Conservation (phyloP, 345 rosid species). For the Pugionium dolabratum region DNA sequence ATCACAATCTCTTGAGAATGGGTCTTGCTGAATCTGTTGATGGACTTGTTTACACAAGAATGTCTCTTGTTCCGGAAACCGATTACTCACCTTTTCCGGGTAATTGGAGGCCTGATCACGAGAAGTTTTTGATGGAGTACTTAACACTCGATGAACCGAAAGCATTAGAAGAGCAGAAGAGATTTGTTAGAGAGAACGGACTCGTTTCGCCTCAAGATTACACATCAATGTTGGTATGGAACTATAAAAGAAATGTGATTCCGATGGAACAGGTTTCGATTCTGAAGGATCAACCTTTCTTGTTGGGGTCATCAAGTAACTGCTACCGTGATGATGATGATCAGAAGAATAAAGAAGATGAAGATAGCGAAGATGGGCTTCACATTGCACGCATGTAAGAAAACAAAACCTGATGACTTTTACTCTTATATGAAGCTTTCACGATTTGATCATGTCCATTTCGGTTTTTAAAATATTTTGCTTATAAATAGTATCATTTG, state of each 20-base stretch:
- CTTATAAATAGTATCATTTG: not conserved
- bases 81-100: conserved; percentile 85
- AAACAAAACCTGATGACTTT: conserved; percentile 9
- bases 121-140: conserved; percentile 77
- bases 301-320: conserved; percentile 44
- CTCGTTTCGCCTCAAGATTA: conserved; percentile 92
- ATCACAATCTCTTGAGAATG: conserved; percentile 81
- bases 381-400: conserved; percentile 51
- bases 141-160: conserved; percentile 72
- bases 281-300: conserved; percentile 44
- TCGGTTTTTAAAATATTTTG: not conserved
- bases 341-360: conserved; percentile 42
- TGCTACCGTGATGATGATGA: conserved; percentile 26
- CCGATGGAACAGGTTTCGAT: conserved; percentile 67
- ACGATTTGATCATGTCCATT: not conserved
- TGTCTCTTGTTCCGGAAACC: conserved; percentile 92
- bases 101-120: conserved; percentile 91
- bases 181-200: conserved; percentile 67
- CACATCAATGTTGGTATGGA: conserved; percentile 94
- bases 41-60: conserved; percentile 88
- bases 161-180: conserved; percentile 73
- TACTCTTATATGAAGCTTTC: conserved; percentile 16
- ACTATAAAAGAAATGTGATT: conserved; percentile 82
- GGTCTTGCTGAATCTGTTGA: conserved; percentile 90
- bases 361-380: conserved; percentile 48